These are phyloP conservation scores for Plasmopara muralis DNA, from an alignment of 352 stramenopile genomes.

Conservation along the genomic window DNA sequence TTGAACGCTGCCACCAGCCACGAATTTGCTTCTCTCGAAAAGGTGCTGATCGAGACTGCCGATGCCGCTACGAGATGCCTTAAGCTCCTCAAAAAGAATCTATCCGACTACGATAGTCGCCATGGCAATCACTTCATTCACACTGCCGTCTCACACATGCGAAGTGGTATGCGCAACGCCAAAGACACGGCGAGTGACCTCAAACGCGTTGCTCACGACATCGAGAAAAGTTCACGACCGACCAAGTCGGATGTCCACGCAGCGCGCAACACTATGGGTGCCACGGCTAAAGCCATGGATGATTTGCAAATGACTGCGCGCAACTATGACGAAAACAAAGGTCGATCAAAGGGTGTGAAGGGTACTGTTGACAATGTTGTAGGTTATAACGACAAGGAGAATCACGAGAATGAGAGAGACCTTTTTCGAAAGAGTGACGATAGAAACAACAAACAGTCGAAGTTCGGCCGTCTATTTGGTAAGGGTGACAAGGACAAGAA, in stretches of 20 bases:
- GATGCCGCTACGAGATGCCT: conserved; percentile 15
- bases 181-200: conserved; percentile 17
- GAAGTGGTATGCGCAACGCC: conserved; percentile 13
- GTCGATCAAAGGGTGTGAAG: conserved; percentile 14
- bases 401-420: conserved; percentile 8
- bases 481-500: conserved; percentile 2
- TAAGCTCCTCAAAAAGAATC: conserved; percentile 18
- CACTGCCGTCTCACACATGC: conserved; percentile 15
- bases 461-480: conserved; percentile 2
- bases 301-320: conserved; percentile 12
- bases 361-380: conserved; percentile 14
- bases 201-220: conserved; percentile 14
- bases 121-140: conserved; percentile 19
- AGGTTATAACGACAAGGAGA: conserved; percentile 14
- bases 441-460: conserved; percentile 6
- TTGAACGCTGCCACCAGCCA: conserved; percentile 8
- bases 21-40: conserved; percentile 16
- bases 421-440: conserved; percentile 7
- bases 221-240: conserved; percentile 9
- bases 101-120: conserved; percentile 17
- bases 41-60: conserved; percentile 15
- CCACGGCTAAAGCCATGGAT: conserved; percentile 16
- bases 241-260: conserved; percentile 9
- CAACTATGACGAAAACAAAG: conserved; percentile 21
- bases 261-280: conserved; percentile 12